Evolutionary conservation across 148 eudicot species (phyloP).

Genomic region (Nepenthes gracilis): DNA sequence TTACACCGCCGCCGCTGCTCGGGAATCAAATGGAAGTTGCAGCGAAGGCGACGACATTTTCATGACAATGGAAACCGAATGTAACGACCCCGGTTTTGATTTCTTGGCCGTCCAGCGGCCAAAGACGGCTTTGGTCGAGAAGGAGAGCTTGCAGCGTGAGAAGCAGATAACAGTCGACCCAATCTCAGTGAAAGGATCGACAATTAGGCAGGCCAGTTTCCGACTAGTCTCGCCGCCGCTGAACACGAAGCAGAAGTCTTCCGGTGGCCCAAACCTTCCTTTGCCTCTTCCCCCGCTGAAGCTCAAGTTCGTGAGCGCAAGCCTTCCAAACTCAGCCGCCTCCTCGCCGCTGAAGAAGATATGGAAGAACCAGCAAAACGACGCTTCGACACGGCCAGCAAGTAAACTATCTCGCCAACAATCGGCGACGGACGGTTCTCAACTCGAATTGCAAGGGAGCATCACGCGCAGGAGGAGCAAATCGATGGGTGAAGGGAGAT

Average conservation of each 20-base stretch:
- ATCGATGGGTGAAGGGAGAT: background rate
- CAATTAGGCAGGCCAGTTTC: background rate
- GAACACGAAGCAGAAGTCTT: background rate
- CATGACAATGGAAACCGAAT: constrained; percentile 23
- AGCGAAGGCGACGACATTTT: constrained; percentile 26
- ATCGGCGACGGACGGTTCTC: background rate
- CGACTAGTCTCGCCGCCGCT: background rate
- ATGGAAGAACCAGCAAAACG: background rate
- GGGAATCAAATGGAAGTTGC: constrained; percentile 17
- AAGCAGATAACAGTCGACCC: background rate
- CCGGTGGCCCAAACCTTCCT: background rate
- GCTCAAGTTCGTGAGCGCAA: background rate
- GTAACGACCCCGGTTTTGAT: background rate
- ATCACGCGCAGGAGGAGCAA: background rate
- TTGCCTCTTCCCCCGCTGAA: background rate
- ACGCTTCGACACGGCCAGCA: background rate
- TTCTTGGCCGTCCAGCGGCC: constrained; percentile 23
- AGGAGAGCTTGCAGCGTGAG: constrained; percentile 15
- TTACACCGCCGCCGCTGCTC: background rate
- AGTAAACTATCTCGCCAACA: background rate
- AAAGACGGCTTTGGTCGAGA: constrained; percentile 15
- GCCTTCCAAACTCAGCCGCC: background rate
- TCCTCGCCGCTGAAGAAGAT: background rate
- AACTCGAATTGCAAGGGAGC: background rate
- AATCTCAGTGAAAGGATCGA: background rate